Percentiles rank a stretch among this genome's conserved stretches.
phyloP scores from a whole-genome alignment of 805 yeast species.

The Metschnikowia shivogae region DNA sequence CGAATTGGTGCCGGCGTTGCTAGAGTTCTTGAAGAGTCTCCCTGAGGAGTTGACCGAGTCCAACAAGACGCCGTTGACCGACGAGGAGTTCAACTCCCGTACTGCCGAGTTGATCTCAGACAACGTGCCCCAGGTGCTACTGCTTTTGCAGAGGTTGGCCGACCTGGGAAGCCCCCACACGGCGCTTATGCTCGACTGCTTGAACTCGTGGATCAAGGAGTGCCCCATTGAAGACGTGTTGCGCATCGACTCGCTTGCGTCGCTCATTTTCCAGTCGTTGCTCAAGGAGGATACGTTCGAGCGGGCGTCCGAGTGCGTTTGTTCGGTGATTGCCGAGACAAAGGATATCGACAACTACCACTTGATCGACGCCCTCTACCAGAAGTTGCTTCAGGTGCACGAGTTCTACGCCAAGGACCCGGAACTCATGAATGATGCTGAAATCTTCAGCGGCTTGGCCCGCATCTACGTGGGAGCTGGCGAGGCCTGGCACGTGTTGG shows the following conservation, averaged over 20 bases:
- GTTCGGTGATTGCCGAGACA: constrained; percentile 77
- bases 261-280: constrained; percentile 56
- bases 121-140: constrained; percentile 66
- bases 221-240: constrained; percentile 71
- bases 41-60: constrained; percentile 89
- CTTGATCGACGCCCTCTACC: constrained; percentile 62
- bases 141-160: constrained; percentile 51
- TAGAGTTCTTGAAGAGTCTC: constrained; percentile 78
- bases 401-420: constrained; percentile 30
- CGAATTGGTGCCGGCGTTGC: constrained; percentile 43
- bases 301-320: constrained; percentile 80
- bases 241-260: constrained; percentile 57
- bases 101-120: constrained; percentile 57
- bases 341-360: constrained; percentile 64
- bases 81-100: constrained; percentile 70
- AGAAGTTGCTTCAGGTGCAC: constrained; percentile 61
- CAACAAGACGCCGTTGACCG: constrained; percentile 72
- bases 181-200: constrained; percentile 61
- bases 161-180: constrained; percentile 16
- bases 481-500: constrained; percentile 88
- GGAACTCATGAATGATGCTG: constrained; percentile 53
- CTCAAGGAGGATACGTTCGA: constrained; percentile 74
- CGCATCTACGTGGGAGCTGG: constrained; percentile 88
- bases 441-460: constrained; percentile 63
- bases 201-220: constrained; percentile 89